These are phyloP conservation scores for Fusarium dlaminii DNA, from an alignment of 2,329 filamentous ascomycete species.

Conservation along the genomic window DNA sequence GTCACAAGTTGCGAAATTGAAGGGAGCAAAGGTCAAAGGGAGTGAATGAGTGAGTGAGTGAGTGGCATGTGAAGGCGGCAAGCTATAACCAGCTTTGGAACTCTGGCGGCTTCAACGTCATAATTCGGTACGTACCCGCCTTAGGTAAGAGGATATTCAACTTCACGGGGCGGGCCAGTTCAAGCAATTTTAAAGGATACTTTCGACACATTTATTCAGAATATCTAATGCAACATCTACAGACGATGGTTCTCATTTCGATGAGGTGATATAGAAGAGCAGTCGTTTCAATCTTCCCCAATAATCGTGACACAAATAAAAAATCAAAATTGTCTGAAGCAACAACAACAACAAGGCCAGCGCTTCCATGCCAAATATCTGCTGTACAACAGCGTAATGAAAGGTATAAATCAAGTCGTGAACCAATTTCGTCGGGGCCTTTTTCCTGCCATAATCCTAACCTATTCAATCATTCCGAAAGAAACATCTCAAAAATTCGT, in stretches of 20 bases:
- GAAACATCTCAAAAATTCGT: conserved; percentile 1
- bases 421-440: conserved; percentile 11
- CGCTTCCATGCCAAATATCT: conserved; percentile 28
- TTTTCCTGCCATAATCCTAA: background rate
- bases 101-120: conserved; percentile 36
- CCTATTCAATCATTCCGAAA: conserved; percentile 1
- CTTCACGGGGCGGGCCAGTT: background rate
- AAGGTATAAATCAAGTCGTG: conserved; percentile 31
- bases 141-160: background rate
- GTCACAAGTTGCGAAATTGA: background rate
- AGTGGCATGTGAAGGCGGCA: conserved; percentile 38
- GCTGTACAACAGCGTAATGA: conserved; percentile 14
- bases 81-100: conserved; percentile 5
- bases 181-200: background rate
- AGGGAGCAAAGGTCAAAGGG: conserved; percentile 9
- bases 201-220: background rate
- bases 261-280: conserved; percentile 12
- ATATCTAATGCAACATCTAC: background rate
- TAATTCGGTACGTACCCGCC: conserved; percentile 28
- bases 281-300: conserved; percentile 33
- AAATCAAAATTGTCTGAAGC: conserved; percentile 1
- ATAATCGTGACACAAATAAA: conserved; percentile 27
- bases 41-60: conserved; percentile 1
- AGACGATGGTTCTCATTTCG: background rate
- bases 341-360: conserved; percentile 5